Conservation (phyloP, 148 eudicot genomes). For the Nepenthes gracilis region DNA sequence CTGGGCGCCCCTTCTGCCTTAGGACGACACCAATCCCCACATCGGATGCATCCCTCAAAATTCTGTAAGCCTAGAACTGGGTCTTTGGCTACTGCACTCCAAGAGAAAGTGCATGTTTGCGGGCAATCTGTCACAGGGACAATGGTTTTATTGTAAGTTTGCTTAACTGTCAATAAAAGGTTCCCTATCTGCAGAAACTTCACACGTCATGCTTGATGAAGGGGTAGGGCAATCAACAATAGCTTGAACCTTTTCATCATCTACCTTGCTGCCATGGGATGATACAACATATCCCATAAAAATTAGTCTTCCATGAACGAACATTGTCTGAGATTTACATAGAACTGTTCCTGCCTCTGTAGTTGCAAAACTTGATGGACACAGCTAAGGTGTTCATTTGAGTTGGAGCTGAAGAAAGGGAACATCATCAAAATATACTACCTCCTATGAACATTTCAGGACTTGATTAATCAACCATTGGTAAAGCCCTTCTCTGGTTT, state of each 20-base stretch:
- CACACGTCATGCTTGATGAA: neutral
- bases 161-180: neutral
- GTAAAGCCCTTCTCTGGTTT: neutral
- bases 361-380: neutral
- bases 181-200: neutral
- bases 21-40: neutral
- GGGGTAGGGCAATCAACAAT: neutral
- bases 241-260: neutral
- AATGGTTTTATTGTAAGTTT: neutral
- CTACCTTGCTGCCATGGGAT: neutral
- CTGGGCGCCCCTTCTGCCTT: neutral
- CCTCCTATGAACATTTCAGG: neutral
- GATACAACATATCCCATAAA: neutral
- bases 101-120: neutral
- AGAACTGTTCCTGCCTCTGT: neutral
- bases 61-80: neutral
- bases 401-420: neutral
- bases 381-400: neutral
- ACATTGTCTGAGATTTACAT: neutral
- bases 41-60: neutral
- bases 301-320: neutral
- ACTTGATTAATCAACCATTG: neutral
- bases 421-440: neutral
- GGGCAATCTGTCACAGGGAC: neutral
- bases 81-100: neutral